Evolutionary conservation across 1,284 basidiomycete species (phyloP).

Genomic region (Trichosporon inkin): DNA sequence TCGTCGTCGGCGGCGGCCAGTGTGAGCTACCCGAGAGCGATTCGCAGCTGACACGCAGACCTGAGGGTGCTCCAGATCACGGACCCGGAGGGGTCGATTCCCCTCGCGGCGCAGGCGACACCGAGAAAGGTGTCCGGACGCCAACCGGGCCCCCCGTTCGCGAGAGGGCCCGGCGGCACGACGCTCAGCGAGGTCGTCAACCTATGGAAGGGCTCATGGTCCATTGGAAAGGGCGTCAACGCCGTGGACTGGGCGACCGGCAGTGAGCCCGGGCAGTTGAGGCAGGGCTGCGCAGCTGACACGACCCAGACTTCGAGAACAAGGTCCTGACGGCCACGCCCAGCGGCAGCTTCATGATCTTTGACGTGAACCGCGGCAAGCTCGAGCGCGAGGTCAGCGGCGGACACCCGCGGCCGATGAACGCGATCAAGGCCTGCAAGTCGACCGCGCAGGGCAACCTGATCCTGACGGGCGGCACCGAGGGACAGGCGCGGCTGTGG

Average conservation of each 20-base stretch:
- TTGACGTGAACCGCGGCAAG: conserved; percentile 73
- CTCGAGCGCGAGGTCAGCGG: conserved; percentile 64
- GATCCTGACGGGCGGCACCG: conserved; percentile 74
- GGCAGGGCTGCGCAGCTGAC: not conserved
- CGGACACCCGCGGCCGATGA: conserved; percentile 71
- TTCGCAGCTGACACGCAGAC: conserved; percentile 29
- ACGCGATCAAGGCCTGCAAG: conserved; percentile 59
- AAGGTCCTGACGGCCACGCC: conserved; percentile 78
- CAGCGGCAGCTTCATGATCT: conserved; percentile 78
- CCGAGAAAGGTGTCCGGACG: not conserved
- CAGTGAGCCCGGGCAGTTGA: conserved; percentile 56
- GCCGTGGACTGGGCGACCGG: conserved; percentile 77
- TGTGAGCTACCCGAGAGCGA: conserved; percentile 29
- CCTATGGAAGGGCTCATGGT: conserved; percentile 46
- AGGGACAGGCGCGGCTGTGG: conserved; percentile 77
- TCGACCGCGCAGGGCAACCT: conserved; percentile 62
- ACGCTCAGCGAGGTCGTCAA: conserved; percentile 44
- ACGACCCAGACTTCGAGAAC: conserved; percentile 62
- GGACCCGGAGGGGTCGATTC: conserved; percentile 14
- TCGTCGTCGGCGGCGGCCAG: conserved; percentile 47
- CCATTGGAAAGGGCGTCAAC: conserved; percentile 43
- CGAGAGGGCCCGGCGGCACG: conserved; percentile 39
- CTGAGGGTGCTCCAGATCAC: conserved; percentile 40
- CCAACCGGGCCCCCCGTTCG: conserved; percentile 22
- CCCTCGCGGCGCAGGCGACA: conserved; percentile 2